Evolutionary conservation across 2,329 filamentous ascomycete genomes (phyloP).

Genomic region (Allantophomopsis cytisporea): DNA sequence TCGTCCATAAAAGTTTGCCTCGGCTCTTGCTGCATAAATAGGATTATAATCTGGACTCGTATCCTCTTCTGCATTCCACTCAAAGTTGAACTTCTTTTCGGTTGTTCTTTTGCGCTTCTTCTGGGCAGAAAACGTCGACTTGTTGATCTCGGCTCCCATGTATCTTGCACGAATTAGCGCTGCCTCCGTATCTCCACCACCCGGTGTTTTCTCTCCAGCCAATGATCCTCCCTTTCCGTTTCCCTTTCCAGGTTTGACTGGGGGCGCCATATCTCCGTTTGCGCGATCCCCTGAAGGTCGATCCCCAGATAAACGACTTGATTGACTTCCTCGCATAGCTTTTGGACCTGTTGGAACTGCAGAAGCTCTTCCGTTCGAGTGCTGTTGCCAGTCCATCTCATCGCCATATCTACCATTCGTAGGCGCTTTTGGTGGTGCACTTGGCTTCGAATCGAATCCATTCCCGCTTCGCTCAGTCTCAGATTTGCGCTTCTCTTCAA

Average conservation of each 20-base stretch:
- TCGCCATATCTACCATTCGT: slow-evolving; percentile 9
- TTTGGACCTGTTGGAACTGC: slow-evolving; percentile 58
- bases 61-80: slow-evolving; percentile 92
- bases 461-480: slow-evolving; percentile 15
- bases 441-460: slow-evolving; percentile 2
- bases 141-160: slow-evolving; percentile 80
- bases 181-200: slow-evolving; percentile 52
- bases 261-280: slow-evolving; percentile 12
- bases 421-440: slow-evolving; percentile 2
- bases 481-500: slow-evolving; percentile 41
- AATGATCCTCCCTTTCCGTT: slow-evolving; percentile 16
- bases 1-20: slow-evolving; percentile 56
- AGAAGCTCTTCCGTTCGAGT: slow-evolving; percentile 13
- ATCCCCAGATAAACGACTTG: slow-evolving; percentile 12
- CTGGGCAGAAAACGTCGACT: slow-evolving; percentile 81
- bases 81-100: slow-evolving; percentile 97
- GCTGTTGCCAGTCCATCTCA: slow-evolving; percentile 8
- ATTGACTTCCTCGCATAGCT: slow-evolving; percentile 39
- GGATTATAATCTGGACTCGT: slow-evolving; percentile 77
- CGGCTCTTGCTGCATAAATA: slow-evolving; percentile 55
- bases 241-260: slow-evolving; percentile 13
- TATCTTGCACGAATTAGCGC: slow-evolving; percentile 69
- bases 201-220: slow-evolving; percentile 21
- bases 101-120: slow-evolving; percentile 91
- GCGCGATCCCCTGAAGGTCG: slow-evolving; percentile 25